Conservation (phyloP, 2,329 filamentous ascomycete genomes). For the Volutella citrinella region DNA sequence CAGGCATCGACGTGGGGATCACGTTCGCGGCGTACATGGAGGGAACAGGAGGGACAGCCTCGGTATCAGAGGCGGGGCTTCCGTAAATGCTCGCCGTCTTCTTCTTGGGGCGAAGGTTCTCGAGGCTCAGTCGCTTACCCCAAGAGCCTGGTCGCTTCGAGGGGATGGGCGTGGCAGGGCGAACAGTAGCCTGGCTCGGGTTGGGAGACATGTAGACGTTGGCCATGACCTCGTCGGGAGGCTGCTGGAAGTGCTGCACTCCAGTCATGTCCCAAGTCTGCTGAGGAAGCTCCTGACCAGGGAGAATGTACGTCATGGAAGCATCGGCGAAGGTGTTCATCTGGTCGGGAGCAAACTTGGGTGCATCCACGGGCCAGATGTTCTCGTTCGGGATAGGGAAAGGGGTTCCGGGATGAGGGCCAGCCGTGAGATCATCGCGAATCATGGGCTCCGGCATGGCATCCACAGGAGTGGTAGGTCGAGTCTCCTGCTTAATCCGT, state of each 20-base stretch:
- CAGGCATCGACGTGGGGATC: slow-evolving; percentile 25
- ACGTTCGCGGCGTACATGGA: slow-evolving; percentile 26
- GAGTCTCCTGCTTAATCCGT: slow-evolving; percentile 34
- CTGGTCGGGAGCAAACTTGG: slow-evolving; percentile 39
- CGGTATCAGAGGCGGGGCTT: slow-evolving; percentile 24
- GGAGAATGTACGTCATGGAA: slow-evolving; percentile 28
- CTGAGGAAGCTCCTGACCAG: slow-evolving; percentile 26
- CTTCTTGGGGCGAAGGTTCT: slow-evolving; percentile 35
- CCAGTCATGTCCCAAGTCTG: slow-evolving; percentile 25
- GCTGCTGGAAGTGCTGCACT: slow-evolving; percentile 27
- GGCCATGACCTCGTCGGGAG: slow-evolving; percentile 26
- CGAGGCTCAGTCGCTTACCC: slow-evolving; percentile 36
- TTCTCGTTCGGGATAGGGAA: slow-evolving; percentile 38
- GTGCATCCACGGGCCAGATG: slow-evolving; percentile 36
- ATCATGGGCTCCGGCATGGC: slow-evolving; percentile 30
- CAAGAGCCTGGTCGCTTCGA: slow-evolving; percentile 38
- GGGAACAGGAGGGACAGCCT: slow-evolving; percentile 25
- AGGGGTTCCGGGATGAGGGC: slow-evolving; percentile 40
- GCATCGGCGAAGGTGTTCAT: slow-evolving; percentile 30
- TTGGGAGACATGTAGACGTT: slow-evolving; percentile 24
- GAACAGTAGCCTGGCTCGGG: slow-evolving; percentile 22
- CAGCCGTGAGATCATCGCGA: slow-evolving; percentile 30
- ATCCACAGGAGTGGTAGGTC: slow-evolving; percentile 33
- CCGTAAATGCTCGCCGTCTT: slow-evolving; percentile 31
- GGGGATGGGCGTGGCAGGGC: slow-evolving; percentile 37